Evolutionary conservation across 2,329 filamentous ascomycete species (phyloP), one percentile per base, ranked within the genome.

Genomic region (Microdochium nivale): DNA sequence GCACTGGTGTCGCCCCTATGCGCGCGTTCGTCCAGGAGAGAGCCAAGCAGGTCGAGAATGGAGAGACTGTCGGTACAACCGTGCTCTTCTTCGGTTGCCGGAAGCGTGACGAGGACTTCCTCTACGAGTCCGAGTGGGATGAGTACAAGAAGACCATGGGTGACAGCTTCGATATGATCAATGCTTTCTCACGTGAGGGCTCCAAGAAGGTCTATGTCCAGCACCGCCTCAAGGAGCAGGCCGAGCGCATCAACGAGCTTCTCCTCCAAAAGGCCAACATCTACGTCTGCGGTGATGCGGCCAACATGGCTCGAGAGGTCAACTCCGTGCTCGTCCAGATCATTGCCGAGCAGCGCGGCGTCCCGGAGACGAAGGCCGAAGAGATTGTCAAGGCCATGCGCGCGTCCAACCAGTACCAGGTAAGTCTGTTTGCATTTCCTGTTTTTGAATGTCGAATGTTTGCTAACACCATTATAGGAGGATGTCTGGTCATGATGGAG

Each of bases 371-470:
- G 57, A 96, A 96, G 79, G 94, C 83, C 14, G 94, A 99, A 72
- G 92, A 97, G 65, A 85, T 96, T 63, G 90, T 99, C 55, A 99
- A 97, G 81, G 86, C 86, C 62, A 96, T 99, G 92, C 86, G 94
- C 65, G 86, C 88, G 59, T 84, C 87, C 58, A 96, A 95, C 70
- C 89, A 94, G 70, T 99, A 99, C 77, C 95, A 99, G 79, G 94
- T 85, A 80, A 54, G 75, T 71, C 50, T 27, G 35, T 50, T 46
- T 27, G n/a, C 43, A 48, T 50, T 32, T 40, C 49, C 25, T n/a
- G 32, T n/a, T 24, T 30, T 51, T 25, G n/a, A 49, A n/a, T n/a
- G n/a, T n/a, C n/a, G n/a, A n/a, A n/a, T n/a, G n/a, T n/a, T n/a
- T 51, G 51, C 70, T 74, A 64, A 73, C 57, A 33, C 47, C 43